phyloP scores from a whole-genome alignment of 768 basidiomycete genomes.

The Strobilomyces confusus region DNA sequence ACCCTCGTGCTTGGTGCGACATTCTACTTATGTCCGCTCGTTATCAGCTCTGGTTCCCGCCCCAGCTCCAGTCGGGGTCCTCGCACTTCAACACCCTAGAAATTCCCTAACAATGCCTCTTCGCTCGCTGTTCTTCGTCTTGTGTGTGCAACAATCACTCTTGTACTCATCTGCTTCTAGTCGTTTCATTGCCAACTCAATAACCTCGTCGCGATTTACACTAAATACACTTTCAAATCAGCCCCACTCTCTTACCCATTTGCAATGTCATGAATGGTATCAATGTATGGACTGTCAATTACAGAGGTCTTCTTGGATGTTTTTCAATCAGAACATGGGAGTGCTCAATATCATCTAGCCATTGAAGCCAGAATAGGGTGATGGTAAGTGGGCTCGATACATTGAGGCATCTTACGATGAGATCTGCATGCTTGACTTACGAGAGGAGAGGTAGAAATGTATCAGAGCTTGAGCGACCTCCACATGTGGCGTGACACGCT shows the following conservation, averaged over 20 bases:
- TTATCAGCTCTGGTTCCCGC: slow-evolving; percentile 21
- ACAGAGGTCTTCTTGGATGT: slow-evolving; percentile 4
- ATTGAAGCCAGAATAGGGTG: no score
- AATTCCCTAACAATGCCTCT: background rate
- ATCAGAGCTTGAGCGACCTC: background rate
- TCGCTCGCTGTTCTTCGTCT: slow-evolving; percentile 6
- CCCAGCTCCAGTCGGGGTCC: slow-evolving; percentile 30
- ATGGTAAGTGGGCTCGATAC: background rate
- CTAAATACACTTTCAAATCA: slow-evolving; percentile 15
- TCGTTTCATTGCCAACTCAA: slow-evolving; percentile 8
- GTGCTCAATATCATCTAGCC: background rate
- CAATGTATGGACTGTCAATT: slow-evolving; percentile 19
- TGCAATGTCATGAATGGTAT: slow-evolving; percentile 14
- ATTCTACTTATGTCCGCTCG: background rate
- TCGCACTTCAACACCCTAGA: slow-evolving; percentile 26
- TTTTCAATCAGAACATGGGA: background rate
- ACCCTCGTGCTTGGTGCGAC: background rate
- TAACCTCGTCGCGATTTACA: slow-evolving; percentile 16
- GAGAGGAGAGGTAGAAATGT: background rate
- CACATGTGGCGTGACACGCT: background rate
- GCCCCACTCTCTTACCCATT: background rate
- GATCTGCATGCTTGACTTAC: background rate
- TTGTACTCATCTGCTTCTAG: slow-evolving; percentile 17
- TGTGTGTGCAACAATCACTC: slow-evolving; percentile 18
- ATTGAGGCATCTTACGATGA: background rate